A percentile compares a stretch with the other conserved stretches of the same genome.
phyloP scores from a whole-genome alignment of 768 basidiomycete species.

The Phallus indusiatus region DNA sequence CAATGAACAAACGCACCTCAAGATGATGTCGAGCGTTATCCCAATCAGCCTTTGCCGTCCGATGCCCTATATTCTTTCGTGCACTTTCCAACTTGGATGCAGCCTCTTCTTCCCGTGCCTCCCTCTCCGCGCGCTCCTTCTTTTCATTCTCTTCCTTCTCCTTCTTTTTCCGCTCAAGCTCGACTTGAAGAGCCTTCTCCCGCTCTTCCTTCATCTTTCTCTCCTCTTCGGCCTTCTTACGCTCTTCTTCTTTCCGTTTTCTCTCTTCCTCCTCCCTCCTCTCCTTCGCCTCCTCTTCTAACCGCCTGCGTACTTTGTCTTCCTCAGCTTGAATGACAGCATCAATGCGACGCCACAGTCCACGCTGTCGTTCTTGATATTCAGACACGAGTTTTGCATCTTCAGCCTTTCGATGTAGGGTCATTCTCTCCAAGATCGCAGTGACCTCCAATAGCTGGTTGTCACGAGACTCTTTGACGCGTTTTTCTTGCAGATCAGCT shows the following conservation, averaged over 20 bases:
- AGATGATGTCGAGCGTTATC: constrained; percentile 40
- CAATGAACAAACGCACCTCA: constrained; percentile 31
- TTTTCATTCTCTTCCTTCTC: constrained; percentile 29
- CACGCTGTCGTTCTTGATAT: constrained; percentile 37
- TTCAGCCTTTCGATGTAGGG: constrained; percentile 35
- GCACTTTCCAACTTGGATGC: constrained; percentile 10
- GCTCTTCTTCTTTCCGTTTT: constrained; percentile 24
- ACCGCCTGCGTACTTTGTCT: constrained; percentile 39
- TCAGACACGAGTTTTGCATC: constrained; percentile 33
- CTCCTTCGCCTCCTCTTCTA: constrained; percentile 49
- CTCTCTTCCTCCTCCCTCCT: constrained; percentile 37
- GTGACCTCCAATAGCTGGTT: constrained; percentile 47
- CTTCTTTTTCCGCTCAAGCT: constrained; percentile 32
- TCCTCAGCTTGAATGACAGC: constrained; percentile 53
- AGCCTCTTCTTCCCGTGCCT: constrained; percentile 13
- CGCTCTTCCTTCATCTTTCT: constrained; percentile 39
- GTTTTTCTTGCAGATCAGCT: constrained; percentile 22
- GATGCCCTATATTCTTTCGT: constrained; percentile 35
- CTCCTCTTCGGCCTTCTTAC: constrained; percentile 30
- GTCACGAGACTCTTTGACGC: constrained; percentile 26
- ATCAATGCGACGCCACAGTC: constrained; percentile 52
- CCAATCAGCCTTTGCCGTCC: constrained; percentile 59
- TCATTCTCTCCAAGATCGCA: constrained; percentile 31
- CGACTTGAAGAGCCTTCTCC: constrained; percentile 34
- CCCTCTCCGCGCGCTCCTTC: constrained; percentile 24